phyloP scores from a whole-genome alignment of 176 grass and related monocot species.

The Zea luxurians region DNA sequence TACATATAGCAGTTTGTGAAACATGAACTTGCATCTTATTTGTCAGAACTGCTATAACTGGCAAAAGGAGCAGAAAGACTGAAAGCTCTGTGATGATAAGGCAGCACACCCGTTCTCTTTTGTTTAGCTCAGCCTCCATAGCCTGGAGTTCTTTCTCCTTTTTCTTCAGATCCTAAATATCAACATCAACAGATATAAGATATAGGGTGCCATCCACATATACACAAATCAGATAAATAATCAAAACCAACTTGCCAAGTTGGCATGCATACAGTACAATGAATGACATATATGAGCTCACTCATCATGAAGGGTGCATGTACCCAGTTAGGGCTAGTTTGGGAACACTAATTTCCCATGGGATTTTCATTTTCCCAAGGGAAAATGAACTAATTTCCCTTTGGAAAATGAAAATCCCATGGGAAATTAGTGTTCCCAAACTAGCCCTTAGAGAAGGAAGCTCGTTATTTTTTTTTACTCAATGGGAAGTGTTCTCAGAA shows the following conservation, averaged over 20 bases:
- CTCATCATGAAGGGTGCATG: not conserved
- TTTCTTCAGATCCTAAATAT: slow-evolving; percentile 77
- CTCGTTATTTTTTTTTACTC: not conserved
- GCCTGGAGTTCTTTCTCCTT: slow-evolving; percentile 97
- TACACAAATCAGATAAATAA: slow-evolving; percentile 17
- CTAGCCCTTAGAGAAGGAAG: slow-evolving; percentile 18
- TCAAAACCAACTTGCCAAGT: slow-evolving; percentile 29
- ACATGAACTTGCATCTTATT: slow-evolving; percentile 11
- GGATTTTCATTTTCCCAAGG: too few species aligned
- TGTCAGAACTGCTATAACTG: slow-evolving; percentile 14
- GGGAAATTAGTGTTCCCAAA: too few species aligned
- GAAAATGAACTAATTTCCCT: too few species aligned
- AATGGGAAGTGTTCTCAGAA: slow-evolving; percentile 5
- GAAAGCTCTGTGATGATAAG: slow-evolving; percentile 9
- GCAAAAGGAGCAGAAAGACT: slow-evolving; percentile 8
- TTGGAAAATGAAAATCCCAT: too few species aligned
- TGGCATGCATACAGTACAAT: not conserved
- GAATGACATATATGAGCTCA: not conserved
- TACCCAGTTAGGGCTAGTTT: too few species aligned
- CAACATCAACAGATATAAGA: slow-evolving; percentile 25
- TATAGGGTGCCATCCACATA: slow-evolving; percentile 14
- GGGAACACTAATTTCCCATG: too few species aligned
- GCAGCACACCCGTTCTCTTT: slow-evolving; percentile 81
- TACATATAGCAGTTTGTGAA: not conserved
- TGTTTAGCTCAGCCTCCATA: slow-evolving; percentile 88